Percentiles rank a stretch among this genome's conserved stretches.
These are phyloP conservation scores for Pythium sp. DNA, from an alignment of 352 stramenopile genomes.

Conservation along the genomic window DNA sequence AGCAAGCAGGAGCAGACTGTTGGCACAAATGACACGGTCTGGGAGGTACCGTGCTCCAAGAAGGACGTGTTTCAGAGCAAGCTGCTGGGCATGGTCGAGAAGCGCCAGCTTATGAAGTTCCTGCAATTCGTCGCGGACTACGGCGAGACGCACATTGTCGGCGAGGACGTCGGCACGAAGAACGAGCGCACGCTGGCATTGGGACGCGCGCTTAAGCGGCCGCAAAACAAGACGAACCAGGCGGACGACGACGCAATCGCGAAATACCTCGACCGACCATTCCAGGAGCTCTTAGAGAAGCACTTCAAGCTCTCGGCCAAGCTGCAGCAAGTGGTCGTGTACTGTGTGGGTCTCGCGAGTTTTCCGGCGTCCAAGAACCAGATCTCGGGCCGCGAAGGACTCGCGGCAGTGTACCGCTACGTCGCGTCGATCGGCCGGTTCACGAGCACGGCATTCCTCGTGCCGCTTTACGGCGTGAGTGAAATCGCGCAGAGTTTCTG, in stretches of 20 bases:
- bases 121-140: constrained; percentile 88
- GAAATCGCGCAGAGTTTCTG: constrained; percentile 89
- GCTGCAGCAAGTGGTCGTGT: constrained; percentile 82
- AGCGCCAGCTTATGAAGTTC: constrained; percentile 90
- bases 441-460: constrained; percentile 80
- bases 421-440: constrained; percentile 84
- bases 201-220: constrained; percentile 74
- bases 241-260: constrained; percentile 29
- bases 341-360: constrained; percentile 78
- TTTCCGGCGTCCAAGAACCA: constrained; percentile 46
- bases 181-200: constrained; percentile 83
- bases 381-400: constrained; percentile 46
- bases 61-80: constrained; percentile 89
- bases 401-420: constrained; percentile 56
- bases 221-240: constrained; percentile 84
- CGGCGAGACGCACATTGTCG: constrained; percentile 62
- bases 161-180: constrained; percentile 75
- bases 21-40: constrained; percentile 39
- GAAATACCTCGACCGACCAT: constrained; percentile 51
- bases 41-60: constrained; percentile 87
- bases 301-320: constrained; percentile 76
- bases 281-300: constrained; percentile 63
- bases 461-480: constrained; percentile 80
- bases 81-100: constrained; percentile 82
- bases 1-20: constrained; percentile 10